Evolutionary conservation across 2,329 filamentous ascomycete species (phyloP), one percentile per base, ranked within the genome.

Genomic region (Monosporascus sp.): DNA sequence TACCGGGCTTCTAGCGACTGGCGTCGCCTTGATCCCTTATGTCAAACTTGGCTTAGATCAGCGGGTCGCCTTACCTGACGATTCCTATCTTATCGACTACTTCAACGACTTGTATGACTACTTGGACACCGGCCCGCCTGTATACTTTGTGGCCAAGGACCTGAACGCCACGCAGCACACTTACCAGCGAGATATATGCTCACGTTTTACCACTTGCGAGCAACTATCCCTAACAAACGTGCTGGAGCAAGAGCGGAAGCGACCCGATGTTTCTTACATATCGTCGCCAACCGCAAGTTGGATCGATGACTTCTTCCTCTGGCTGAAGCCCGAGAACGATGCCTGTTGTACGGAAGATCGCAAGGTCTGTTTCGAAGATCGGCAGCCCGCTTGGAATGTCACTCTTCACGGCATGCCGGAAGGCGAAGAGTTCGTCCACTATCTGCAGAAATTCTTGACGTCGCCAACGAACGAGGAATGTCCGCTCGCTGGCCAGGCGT

Each of bases 21-120:
- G 87, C 11, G 70, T 99, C 24, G 90, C 92, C 1, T 75, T 99
- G 35, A 80, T 97, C 17, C 95, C 94, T 0, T 82, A 87, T 58
- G 84, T 99, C 18, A 74, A 93, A 61, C 82, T 99, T 43, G 94
- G 94, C 0, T 78, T 99, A 27, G 94, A 99, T 65, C 94, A 99
- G 72, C 85, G 94, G 18, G 93, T 97, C 51, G 94, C 94, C 11
- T 88, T 99, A 53, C 94, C 94, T 0, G 89, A 89, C 58, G 92
- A 90, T 63, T 97, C 93, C 1, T 99, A 99, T 68, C 77, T 99
- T 49, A 96, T 99, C 57, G 84, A 88, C 9, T 99, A 96, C 70
- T 99, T 99, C 72, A 91, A 97, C 65, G 94, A 99, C 67, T 76
- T 99, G 31, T 96, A 97, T 68, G 84, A 85, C 55, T 99, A 99